A percentile compares a stretch with the other conserved stretches of the same genome.
Conservation (phyloP, 1,284 basidiomycete species). For the Bjerkandera adusta region DNA sequence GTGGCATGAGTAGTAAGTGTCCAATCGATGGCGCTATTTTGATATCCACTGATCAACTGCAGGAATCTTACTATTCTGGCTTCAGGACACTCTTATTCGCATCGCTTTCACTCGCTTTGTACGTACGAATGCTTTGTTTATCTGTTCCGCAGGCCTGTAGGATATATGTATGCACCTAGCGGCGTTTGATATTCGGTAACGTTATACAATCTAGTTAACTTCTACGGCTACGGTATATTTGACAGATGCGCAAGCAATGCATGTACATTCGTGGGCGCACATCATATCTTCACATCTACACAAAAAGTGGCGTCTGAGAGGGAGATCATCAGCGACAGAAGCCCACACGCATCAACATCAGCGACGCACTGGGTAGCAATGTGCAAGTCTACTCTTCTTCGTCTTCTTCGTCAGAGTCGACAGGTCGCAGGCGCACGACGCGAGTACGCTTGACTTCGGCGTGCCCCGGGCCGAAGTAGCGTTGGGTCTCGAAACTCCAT, state of each 20-base stretch:
- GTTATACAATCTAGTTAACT: too few relatives aligned
- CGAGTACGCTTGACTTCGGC: conserved; percentile 24
- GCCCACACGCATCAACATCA: neutral
- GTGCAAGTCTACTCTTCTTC: too few relatives aligned
- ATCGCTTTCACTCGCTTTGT: too few relatives aligned
- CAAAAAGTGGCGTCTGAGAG: too few relatives aligned
- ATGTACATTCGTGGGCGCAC: too few relatives aligned
- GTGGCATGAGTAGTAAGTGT: too few relatives aligned
- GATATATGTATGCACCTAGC: neutral
- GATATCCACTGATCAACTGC: too few relatives aligned
- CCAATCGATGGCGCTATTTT: too few relatives aligned
- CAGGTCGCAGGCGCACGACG: conserved; percentile 18
- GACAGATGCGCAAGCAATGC: too few relatives aligned
- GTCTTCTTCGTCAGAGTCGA: neutral
- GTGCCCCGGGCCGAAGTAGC: conserved; percentile 34
- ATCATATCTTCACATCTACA: too few relatives aligned
- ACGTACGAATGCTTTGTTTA: too few relatives aligned
- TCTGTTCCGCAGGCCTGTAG: neutral
- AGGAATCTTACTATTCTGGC: neutral
- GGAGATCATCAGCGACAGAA: neutral
- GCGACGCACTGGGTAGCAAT: neutral
- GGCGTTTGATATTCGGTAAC: neutral
- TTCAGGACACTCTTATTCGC: neutral
- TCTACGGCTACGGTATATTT: too few relatives aligned
- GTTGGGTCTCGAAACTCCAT: conserved; percentile 40